phyloP scores from a whole-genome alignment of 208 protist species.

The Balamuthia mandrillaris region DNA sequence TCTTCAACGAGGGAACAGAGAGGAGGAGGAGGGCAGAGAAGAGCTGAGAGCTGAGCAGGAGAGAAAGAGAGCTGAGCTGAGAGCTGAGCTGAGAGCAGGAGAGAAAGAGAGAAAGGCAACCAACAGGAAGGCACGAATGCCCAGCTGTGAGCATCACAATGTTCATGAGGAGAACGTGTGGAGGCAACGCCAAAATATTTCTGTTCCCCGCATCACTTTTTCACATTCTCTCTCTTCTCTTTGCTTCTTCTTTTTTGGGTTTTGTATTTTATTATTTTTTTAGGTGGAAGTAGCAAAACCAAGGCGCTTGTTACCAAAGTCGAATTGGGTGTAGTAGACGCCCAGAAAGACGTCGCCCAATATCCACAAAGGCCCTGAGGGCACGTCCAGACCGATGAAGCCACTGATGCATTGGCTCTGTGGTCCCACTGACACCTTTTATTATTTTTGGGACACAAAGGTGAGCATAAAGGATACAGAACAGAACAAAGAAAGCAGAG shows the following conservation, averaged over 20 bases:
- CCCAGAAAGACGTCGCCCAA: slow-evolving; percentile 84
- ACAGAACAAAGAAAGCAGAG: neutral
- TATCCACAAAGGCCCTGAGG: slow-evolving; percentile 72
- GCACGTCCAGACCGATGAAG: slow-evolving; percentile 74
- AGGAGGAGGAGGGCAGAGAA: neutral
- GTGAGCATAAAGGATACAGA: slow-evolving; percentile 16
- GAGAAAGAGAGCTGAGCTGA: neutral
- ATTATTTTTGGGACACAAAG: slow-evolving; percentile 27
- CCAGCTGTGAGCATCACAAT: neutral
- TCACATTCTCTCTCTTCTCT: too few relatives aligned
- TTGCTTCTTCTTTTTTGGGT: neutral
- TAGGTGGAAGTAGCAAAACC: slow-evolving; percentile 69
- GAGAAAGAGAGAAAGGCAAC: neutral
- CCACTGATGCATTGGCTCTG: slow-evolving; percentile 69
- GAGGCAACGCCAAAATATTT: too few relatives aligned
- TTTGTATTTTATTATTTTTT: neutral
- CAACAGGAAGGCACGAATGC: neutral
- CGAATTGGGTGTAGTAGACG: slow-evolving; percentile 77
- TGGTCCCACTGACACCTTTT: slow-evolving; percentile 13
- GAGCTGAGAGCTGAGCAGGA: too few relatives aligned
- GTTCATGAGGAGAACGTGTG: neutral
- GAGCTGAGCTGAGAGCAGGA: neutral
- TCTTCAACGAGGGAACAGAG: neutral
- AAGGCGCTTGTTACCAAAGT: slow-evolving; percentile 66
- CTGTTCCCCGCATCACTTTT: too few relatives aligned